Conservation (phyloP, 371 early-diverging fungal genomes). For the Mucor velutinosus region DNA sequence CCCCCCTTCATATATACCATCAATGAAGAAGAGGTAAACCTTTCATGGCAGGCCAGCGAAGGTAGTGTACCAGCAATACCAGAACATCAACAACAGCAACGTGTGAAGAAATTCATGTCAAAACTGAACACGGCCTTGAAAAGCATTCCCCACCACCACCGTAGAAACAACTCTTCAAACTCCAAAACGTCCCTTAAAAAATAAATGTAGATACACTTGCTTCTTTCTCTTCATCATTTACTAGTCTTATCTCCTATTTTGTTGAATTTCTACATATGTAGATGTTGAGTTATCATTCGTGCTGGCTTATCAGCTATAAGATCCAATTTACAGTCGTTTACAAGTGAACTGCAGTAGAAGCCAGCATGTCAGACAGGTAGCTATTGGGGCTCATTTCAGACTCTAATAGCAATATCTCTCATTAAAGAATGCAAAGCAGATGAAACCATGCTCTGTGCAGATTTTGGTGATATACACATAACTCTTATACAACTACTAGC, state of each 20-base stretch:
- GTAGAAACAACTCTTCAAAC: not conserved
- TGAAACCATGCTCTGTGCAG: no score
- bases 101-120: not conserved
- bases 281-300: not conserved
- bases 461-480: no score
- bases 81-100: not conserved
- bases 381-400: no score
- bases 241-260: not conserved
- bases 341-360: no score
- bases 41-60: not conserved
- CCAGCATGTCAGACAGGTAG: no score
- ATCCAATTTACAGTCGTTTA: no score
- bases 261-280: not conserved
- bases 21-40: not conserved
- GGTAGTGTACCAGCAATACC: not conserved
- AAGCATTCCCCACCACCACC: conserved; percentile 1
- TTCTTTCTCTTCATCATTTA: not conserved
- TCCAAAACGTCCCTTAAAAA: not conserved
- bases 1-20: not conserved
- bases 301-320: no score
- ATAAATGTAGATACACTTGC: not conserved
- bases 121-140: conserved; percentile 6
- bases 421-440: no score
- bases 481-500: no score
- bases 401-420: no score